Evolutionary conservation across 2,329 filamentous ascomycete species (phyloP), one percentile per base, ranked within the genome.

Genomic region (Fusarium chaquense): DNA sequence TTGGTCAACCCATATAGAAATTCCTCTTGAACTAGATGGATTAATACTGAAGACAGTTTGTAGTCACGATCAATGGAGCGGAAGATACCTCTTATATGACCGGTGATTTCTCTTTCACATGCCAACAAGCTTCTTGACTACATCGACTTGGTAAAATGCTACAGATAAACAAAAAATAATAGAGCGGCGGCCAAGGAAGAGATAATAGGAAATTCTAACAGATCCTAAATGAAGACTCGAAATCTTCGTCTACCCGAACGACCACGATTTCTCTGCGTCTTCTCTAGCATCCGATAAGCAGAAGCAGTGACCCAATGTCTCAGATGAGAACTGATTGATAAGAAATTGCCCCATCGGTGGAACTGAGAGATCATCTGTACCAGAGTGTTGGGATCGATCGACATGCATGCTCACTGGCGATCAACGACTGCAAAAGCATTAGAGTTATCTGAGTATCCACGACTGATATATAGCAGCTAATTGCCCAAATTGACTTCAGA

Each of bases 291-390:
- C 30, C 52, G 30, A 45, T 46, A 26, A 36, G 18, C 36, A 16
- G 45, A 24, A 51, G 41, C 32, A 58, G 54, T 20, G 18, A 28
- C 16, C 18, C 15, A 32, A 16, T 22, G 18, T 36, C 24, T 30
- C 44, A 41, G 18, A 26, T 33, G 26, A 30, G 18, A 40, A 41
- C n/a, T 52, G 35, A 52, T 52, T 52, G 35, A 52, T 52, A 41
- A 52, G 26, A 38, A 22, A 13, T 12, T 22, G n/a, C 12, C 35
- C 28, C 35, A 22, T 40, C 35, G 24, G 35, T 40, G 35, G n/a
- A 30, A 11, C 49, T 35, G 9, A 9, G 15, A 20, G 35, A 41
- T 41, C 26, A 24, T 52, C 49, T 30, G 49, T 52, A 52, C 49
- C 49, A 41, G 24, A 28, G 35, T 28, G 24, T 52, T 10, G 35